Base-by-base conservation (phyloP, 2,329 filamentous ascomycete genomes). In the Ophiostoma quercus region DNA sequence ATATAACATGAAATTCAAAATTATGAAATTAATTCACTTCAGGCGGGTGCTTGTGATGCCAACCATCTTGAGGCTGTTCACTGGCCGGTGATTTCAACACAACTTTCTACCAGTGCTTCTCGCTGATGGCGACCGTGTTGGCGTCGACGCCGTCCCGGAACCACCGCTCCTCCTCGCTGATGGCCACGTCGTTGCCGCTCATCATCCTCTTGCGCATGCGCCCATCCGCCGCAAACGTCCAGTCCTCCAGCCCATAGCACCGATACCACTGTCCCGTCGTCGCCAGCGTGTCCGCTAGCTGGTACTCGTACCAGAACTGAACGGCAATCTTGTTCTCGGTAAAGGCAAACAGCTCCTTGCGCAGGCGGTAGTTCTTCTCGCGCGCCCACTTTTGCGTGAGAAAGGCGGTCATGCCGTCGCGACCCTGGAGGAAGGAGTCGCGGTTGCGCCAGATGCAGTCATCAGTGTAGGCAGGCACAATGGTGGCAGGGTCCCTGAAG, bases 241-340 rank as follows among this genome's bases (percentile, higher is more conserved):
- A 92, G 76, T 92, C 89, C 76, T 92, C 90, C 12, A 96, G 84
- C 0, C 92, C 92, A 76, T 96, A 96, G 63, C 90, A 93, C n/a
- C 92, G 84, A 84, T 90, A 94, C 92, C 92, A 96, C 77, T 92
- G 88, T 22, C 66, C 66, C 51, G 90, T 89, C 1, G 83, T 74
- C 8, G 80, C 79, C 75, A 94, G 91, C 73, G 88, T 85, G 41
- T 32, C 67, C 0, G 57, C 69, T 9, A 68, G 25, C n/a, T 68
- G 68, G 79, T 88, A 94, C 78, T 96, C 90, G 75, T 94, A 96
- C 92, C 92, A 96, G 78, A 95, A 96, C 76, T 96, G 92, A 29
- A 96, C 92, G 0, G 92, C 92, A 73, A 94, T 94, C 79, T 87
- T 66, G 78, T 94, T 83, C 51, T 88, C 88, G 0, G 80, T 83